phyloP scores from a whole-genome alignment of 176 grass and related monocot species.

The Neostapfia colusana region DNA sequence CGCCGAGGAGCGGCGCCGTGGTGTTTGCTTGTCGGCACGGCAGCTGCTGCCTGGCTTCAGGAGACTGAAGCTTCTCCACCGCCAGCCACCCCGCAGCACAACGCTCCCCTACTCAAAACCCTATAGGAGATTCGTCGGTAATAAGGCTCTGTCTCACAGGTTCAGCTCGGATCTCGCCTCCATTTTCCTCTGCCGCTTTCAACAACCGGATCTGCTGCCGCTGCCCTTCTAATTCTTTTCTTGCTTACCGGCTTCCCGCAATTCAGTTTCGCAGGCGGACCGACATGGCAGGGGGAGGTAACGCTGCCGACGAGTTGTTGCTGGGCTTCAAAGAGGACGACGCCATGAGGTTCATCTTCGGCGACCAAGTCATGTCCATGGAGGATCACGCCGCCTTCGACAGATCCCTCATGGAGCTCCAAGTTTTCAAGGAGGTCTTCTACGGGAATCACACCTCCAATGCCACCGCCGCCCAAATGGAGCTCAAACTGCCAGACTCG shows the following conservation, averaged over 20 bases:
- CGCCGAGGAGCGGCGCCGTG: background rate
- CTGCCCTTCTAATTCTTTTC: background rate
- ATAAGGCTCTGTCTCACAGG: background rate
- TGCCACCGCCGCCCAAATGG: background rate
- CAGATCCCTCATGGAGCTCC: conserved; percentile 55
- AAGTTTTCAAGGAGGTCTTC: conserved; percentile 78
- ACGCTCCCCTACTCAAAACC: background rate
- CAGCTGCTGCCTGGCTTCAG: background rate
- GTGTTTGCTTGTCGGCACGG: background rate
- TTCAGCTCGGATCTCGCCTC: background rate
- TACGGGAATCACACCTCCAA: background rate
- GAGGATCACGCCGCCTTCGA: conserved; percentile 45
- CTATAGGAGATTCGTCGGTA: background rate
- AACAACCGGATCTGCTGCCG: background rate
- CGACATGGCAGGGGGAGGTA: conserved; percentile 1
- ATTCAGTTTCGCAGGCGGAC: background rate
- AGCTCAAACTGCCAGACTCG: conserved; percentile 33
- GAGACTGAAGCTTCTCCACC: background rate
- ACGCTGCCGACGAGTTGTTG: background rate
- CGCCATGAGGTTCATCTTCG: conserved; percentile 71
- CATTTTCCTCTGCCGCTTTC: background rate
- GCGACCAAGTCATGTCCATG: conserved; percentile 52
- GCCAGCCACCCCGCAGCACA: background rate
- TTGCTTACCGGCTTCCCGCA: background rate
- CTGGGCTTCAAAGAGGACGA: conserved; percentile 58